Percentiles rank a stretch among this genome's conserved stretches.
Conservation (phyloP, 2,329 filamentous ascomycete species). For the Magnaporthiopsis incrustans region DNA sequence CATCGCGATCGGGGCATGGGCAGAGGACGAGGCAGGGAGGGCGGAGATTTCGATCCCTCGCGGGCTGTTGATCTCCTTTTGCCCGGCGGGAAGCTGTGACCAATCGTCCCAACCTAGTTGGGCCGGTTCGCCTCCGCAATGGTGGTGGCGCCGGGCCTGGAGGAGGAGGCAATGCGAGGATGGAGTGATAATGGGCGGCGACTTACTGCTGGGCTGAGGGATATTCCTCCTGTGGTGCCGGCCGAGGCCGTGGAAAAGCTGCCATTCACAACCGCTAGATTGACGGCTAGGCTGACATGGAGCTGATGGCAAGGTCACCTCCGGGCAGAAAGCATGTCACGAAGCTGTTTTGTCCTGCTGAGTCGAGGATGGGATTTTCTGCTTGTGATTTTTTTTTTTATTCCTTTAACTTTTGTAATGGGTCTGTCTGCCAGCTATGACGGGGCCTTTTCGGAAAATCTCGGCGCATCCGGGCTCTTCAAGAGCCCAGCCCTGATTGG, state of each 20-base stretch:
- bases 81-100: constrained; percentile 6
- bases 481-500: background rate
- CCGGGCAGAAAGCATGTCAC: background rate
- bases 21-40: background rate
- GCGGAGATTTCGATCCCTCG: background rate
- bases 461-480: background rate
- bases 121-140: background rate
- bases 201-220: constrained; percentile 18
- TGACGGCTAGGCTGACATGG: background rate
- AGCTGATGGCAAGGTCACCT: background rate
- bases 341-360: background rate
- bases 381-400: background rate
- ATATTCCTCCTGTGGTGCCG: constrained; percentile 16
- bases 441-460: constrained; percentile 1
- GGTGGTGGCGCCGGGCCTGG: background rate
- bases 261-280: constrained; percentile 12
- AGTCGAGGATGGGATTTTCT: background rate
- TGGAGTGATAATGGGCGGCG: background rate
- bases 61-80: background rate
- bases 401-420: background rate
- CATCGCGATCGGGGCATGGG: constrained; percentile 35
- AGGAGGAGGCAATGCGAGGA: background rate
- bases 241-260: constrained; percentile 2
- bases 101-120: background rate
- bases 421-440: background rate